Base-by-base conservation (phyloP, 495 filamentous ascomycete species). In the Xylaria curta region DNA sequence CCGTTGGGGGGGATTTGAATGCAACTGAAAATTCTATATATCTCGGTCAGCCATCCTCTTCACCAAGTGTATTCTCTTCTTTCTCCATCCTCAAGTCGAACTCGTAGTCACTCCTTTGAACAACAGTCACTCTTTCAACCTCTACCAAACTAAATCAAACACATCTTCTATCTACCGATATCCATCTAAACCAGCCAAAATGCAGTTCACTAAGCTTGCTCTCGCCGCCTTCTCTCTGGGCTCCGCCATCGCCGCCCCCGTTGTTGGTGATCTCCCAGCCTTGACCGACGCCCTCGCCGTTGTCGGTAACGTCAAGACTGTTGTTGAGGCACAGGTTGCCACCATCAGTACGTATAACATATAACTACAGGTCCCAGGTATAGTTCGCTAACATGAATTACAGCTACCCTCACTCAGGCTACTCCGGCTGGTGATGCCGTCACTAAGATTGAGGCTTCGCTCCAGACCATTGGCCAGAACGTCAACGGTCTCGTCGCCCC, bases 81-180 rank as follows among this genome's bases (percentile, higher is more conserved):
- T 60, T 19, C 6, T 38, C 31, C 31, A 60, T 60, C 58, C 31
- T 12, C 58, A 36, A 36, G 58, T n/a, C 58, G 10, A 60, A 60
- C 58, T 60, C 58, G 10, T 60, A 60, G 58, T 60, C 58, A 60
- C 58, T 60, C 58, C 3, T 60, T 60, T 17, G 38, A n/a, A 60
- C 13, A 60, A 38, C 58, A 60, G 58, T 60, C 58, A 60, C 6
- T 60, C 58, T 60, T 60, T 60, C 10, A 38, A 60, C 4, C 28
- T 40, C 33, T 40, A 21, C 33, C n/a, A 10, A 60, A 38, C 58
- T 5, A 6, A 60, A 10, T 19, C 31, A 1, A 31, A 59, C 54
- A 59, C 19, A 17, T 13, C 15, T 28, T 54, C 28, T 36, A 59
- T 26, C 26, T 59, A 38, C 33, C 33, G 58, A 60, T 60, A 36